phyloP scores from a whole-genome alignment of 768 basidiomycete species.

The Lactarius tabidus region DNA sequence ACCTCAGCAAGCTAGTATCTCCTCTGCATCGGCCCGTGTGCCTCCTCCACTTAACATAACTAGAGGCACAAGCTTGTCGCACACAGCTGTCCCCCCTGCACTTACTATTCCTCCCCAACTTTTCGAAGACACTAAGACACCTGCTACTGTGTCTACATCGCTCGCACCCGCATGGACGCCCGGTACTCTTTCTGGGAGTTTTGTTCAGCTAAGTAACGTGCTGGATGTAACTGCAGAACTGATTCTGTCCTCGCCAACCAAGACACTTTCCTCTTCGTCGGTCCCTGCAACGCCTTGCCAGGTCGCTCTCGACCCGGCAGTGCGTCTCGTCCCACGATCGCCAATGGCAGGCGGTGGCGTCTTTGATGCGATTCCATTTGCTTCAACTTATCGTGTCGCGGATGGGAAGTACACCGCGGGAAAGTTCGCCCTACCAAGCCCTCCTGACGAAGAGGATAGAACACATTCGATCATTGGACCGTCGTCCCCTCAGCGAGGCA shows the following conservation, averaged over 20 bases:
- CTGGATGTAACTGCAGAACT: constrained; percentile 39
- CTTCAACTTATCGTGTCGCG: constrained; percentile 51
- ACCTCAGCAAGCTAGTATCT: constrained; percentile 37
- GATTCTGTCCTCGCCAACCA: constrained; percentile 48
- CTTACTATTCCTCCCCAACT: constrained; percentile 35
- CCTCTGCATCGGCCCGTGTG: constrained; percentile 26
- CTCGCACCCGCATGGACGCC: constrained; percentile 33
- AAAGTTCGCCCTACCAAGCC: constrained; percentile 68
- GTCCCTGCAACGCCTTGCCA: constrained; percentile 18
- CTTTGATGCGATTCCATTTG: constrained; percentile 77
- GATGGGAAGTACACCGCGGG: constrained; percentile 75
- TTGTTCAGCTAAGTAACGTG: constrained; percentile 24
- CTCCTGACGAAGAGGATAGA: constrained; percentile 45
- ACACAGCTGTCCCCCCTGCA: constrained; percentile 34
- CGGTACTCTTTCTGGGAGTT: constrained; percentile 23
- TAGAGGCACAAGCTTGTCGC: constrained; percentile 29
- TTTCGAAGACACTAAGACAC: constrained; percentile 30
- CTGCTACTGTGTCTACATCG: constrained; percentile 32
- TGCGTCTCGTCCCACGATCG: constrained; percentile 26
- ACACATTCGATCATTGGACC: constrained; percentile 19
- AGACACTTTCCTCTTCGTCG: constrained; percentile 39
- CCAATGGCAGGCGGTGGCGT: constrained; percentile 29
- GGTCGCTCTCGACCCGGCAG: constrained; percentile 21
- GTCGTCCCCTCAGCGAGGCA: constrained; percentile 35
- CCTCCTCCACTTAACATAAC: constrained; percentile 25